Evolutionary conservation across 2,329 filamentous ascomycete genomes (phyloP).

Genomic region (Hymenoscyphus linearis): DNA sequence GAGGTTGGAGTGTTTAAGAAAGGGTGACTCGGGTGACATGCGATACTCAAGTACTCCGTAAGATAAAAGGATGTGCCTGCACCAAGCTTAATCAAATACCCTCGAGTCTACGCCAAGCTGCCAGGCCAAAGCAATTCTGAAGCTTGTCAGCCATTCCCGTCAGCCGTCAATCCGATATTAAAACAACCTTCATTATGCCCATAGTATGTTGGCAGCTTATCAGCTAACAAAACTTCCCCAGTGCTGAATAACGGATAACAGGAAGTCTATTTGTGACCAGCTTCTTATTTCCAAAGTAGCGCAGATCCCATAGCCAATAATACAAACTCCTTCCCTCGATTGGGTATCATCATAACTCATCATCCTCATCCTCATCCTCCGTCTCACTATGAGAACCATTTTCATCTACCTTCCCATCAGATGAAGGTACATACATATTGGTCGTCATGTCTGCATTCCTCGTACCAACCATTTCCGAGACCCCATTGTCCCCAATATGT

Average conservation of each 20-base stretch:
- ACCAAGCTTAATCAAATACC: background rate
- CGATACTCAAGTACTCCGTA: background rate
- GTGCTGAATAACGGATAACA: too few species aligned
- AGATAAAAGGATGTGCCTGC: background rate
- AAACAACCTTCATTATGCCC: too few species aligned
- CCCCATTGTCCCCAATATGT: background rate
- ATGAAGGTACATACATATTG: background rate
- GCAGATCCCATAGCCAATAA: background rate
- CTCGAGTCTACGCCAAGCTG: background rate
- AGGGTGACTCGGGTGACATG: background rate
- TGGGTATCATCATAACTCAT: slow-evolving; percentile 17
- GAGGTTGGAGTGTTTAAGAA: background rate
- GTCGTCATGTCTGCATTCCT: background rate
- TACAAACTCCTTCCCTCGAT: background rate
- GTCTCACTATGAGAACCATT: slow-evolving; percentile 2
- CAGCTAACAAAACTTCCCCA: too few species aligned
- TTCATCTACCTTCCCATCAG: background rate
- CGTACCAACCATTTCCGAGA: background rate
- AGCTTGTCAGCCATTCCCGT: too few species aligned
- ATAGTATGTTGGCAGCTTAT: too few species aligned
- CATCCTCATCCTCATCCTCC: slow-evolving; percentile 18
- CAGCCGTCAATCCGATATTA: too few species aligned
- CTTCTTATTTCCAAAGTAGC: background rate
- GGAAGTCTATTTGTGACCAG: background rate
- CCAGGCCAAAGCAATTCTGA: background rate